Evolutionary conservation across 441 rosid genomes (phyloP), one percentile per base, ranked within the genome.

Genomic region (Capsella rubella): DNA sequence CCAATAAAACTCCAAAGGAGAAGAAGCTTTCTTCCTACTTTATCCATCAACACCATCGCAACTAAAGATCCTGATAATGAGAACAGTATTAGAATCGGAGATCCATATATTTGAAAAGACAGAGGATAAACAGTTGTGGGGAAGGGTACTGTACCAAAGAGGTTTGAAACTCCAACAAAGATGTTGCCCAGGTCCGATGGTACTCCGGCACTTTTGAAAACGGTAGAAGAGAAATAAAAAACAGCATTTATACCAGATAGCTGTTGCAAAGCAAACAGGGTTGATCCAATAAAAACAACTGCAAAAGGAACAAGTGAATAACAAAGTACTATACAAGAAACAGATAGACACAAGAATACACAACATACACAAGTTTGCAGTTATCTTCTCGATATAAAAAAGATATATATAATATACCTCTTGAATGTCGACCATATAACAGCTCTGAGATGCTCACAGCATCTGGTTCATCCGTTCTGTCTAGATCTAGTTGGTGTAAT

Each of bases 201-300:
- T 64, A 95, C 95, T 69, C 99, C 97, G 60, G 82, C 96, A 76
- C 90, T 95, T 83, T 89, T 90, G 84, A 95, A 95, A 77, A 95
- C 98, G 71, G 99, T 83, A 54, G 98, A 90, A 68, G 99, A 92
- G 90, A 94, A 94, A 90, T 89, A 89, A 83, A 91, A 91, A 57
- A 89, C 92, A 75, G 97, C 95, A 76, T 89, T 88, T 90, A 94
- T 92, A 77, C 99, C 99, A 83, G 99, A 94, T 80, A 94, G 97
- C 92, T 94, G 97, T 94, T 94, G 99, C 87, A 94, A 90, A 89
- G 97, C 97, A 92, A 94, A 94, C 83, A 94, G 99, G 88, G 97
- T 85, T 85, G 99, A 89, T 75, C 99, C 99, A 89, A 94, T 91
- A 89, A 90, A 94, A 86, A 94, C 92, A 85, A 94, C 97, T 94